Conservation (phyloP, 176 grass and related monocot genomes). For the Aegilops speltoides region DNA sequence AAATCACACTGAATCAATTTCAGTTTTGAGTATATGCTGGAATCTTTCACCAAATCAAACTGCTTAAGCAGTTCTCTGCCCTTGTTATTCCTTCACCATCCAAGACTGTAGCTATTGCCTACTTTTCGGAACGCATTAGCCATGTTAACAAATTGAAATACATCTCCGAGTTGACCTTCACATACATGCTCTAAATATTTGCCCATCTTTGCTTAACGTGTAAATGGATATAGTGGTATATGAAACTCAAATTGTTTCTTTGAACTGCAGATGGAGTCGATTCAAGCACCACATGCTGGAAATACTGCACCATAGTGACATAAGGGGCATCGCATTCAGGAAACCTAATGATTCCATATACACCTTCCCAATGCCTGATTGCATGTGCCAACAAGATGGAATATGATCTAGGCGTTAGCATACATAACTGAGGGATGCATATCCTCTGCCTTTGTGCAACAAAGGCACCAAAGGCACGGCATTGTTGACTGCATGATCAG, state of each 20-base stretch:
- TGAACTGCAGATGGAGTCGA: slow-evolving; percentile 71
- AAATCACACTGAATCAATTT: slow-evolving; percentile 1
- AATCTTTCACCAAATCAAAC: background rate
- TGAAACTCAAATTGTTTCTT: background rate
- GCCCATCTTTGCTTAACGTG: background rate
- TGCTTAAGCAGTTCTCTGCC: background rate
- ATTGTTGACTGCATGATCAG: background rate
- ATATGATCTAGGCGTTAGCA: slow-evolving; percentile 20
- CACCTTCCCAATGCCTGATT: slow-evolving; percentile 85
- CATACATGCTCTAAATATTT: background rate
- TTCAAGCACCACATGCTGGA: slow-evolving; percentile 93
- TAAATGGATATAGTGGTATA: background rate
- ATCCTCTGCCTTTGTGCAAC: background rate
- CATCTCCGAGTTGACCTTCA: background rate
- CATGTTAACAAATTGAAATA: background rate
- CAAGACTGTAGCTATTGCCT: background rate
- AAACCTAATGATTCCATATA: slow-evolving; percentile 81
- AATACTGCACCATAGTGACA: slow-evolving; percentile 74
- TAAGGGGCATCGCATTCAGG: slow-evolving; percentile 60
- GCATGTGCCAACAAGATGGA: slow-evolving; percentile 71
- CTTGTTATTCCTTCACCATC: background rate
- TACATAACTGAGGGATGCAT: background rate
- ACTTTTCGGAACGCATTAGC: background rate
- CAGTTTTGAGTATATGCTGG: background rate
- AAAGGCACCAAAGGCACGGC: background rate